Evolutionary conservation across 345 rosid genomes (phyloP).

Genomic region (Eucalyptus cladocalyx): DNA sequence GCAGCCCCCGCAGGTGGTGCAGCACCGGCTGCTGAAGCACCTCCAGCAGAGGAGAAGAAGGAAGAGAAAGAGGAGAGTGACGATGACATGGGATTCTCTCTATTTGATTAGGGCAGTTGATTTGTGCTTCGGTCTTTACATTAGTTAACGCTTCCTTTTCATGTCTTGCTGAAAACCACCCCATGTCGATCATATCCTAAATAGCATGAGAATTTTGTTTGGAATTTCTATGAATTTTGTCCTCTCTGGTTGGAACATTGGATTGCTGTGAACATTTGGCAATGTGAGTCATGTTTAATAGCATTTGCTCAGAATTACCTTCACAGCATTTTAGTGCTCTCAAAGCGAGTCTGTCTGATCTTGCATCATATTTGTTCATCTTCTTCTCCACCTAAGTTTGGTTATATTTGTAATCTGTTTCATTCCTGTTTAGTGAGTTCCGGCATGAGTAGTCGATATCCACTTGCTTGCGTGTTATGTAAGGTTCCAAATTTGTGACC

Average conservation of each 20-base stretch:
- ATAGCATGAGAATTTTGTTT: background rate
- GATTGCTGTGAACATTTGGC: background rate
- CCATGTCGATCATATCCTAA: background rate
- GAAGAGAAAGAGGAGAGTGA: constrained; percentile 57
- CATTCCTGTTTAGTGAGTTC: background rate
- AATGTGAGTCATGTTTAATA: background rate
- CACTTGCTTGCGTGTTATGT: background rate
- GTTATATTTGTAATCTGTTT: background rate
- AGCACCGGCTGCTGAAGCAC: constrained; percentile 29
- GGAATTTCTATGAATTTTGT: background rate
- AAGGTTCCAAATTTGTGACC: background rate
- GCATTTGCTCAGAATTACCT: background rate
- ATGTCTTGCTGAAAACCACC: background rate
- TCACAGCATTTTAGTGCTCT: background rate
- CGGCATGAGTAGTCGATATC: background rate
- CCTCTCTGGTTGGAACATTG: background rate
- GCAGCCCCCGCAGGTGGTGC: constrained; percentile 29
- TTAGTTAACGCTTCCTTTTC: background rate
- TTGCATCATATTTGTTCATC: background rate
- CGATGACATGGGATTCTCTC: constrained; percentile 60
- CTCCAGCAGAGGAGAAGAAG: constrained; percentile 47
- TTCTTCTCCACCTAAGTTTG: background rate
- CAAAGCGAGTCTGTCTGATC: background rate
- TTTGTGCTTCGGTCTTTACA: background rate
- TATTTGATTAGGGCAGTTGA: constrained; percentile 30